Evolutionary conservation across 345 rosid genomes (phyloP).

Genomic region (Salix viminalis): DNA sequence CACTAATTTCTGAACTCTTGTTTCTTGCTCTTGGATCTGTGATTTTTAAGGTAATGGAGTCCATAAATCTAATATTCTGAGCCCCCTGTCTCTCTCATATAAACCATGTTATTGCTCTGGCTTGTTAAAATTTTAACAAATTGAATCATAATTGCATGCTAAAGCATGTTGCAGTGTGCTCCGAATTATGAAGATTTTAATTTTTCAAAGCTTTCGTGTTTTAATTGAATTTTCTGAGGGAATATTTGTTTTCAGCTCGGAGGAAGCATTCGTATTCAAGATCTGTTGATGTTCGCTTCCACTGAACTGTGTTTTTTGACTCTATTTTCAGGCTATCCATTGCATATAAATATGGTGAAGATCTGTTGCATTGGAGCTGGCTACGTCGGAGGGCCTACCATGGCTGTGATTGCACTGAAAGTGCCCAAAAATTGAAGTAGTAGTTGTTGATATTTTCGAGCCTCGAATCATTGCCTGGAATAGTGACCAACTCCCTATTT

Average conservation of each 20-base stretch:
- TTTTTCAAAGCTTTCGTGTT: not conserved
- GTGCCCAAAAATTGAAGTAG: slow-evolving; percentile 29
- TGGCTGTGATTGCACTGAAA: slow-evolving; percentile 34
- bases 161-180: not conserved
- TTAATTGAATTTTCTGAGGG: not conserved
- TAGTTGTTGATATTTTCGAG: slow-evolving; percentile 26
- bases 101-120: not conserved
- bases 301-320: not conserved
- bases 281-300: slow-evolving; percentile 2
- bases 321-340: not conserved
- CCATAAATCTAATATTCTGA: not conserved
- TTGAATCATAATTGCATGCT: not conserved
- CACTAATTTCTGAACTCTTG: not conserved
- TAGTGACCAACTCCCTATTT: slow-evolving; percentile 25
- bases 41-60: not conserved
- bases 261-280: not conserved
- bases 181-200: not conserved
- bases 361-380: slow-evolving; percentile 35
- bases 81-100: not conserved
- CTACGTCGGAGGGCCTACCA: slow-evolving; percentile 33
- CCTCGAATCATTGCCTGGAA: slow-evolving; percentile 29
- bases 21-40: not conserved
- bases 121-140: not conserved
- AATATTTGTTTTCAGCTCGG: not conserved
- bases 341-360: slow-evolving; percentile 24